A percentile compares a stretch with the other conserved stretches of the same genome.
Evolutionary conservation across 164 flowering plant species (phyloP).

Genomic region (Saururus chinensis): DNA sequence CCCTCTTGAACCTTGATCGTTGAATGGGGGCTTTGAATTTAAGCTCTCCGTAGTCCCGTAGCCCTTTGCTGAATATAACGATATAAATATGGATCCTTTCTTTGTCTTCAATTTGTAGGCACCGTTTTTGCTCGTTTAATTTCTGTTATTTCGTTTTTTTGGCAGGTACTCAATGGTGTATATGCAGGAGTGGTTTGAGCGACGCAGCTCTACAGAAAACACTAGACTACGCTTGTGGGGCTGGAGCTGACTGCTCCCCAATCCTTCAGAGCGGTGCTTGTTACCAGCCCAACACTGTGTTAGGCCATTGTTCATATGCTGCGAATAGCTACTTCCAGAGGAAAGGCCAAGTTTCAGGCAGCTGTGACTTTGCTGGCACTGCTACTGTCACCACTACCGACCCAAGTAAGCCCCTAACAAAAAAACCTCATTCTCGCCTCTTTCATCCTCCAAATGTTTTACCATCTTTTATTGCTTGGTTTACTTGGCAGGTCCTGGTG

Average conservation of each 20-base stretch:
- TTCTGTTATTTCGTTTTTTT: not conserved
- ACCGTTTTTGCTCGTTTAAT: not conserved
- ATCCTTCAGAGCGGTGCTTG: constrained; percentile 57
- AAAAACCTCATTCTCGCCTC: no score
- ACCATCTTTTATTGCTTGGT: not conserved
- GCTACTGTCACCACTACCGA: constrained; percentile 26
- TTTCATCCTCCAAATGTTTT: no score
- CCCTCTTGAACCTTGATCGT: no score
- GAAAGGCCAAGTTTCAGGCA: constrained; percentile 34
- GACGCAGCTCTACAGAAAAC: constrained; percentile 44
- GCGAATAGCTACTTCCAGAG: constrained; percentile 75
- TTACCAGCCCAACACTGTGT: constrained; percentile 62
- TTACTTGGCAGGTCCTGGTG: not conserved
- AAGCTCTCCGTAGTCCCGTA: not conserved
- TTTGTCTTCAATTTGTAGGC: no score
- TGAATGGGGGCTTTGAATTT: not conserved
- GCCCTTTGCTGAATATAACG: not conserved
- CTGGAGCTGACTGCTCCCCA: constrained; percentile 67
- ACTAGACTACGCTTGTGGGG: constrained; percentile 84
- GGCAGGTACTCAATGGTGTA: constrained; percentile 48
- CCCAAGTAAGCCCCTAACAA: constrained; percentile 29
- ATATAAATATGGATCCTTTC: no score
- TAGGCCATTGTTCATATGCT: constrained; percentile 66
- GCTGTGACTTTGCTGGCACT: constrained; percentile 56
- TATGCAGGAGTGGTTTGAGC: constrained; percentile 42